Percentiles rank a stretch among this genome's conserved stretches.
Evolutionary conservation across 2,329 filamentous ascomycete species (phyloP).

Genomic region (Ceratocystis destructans): DNA sequence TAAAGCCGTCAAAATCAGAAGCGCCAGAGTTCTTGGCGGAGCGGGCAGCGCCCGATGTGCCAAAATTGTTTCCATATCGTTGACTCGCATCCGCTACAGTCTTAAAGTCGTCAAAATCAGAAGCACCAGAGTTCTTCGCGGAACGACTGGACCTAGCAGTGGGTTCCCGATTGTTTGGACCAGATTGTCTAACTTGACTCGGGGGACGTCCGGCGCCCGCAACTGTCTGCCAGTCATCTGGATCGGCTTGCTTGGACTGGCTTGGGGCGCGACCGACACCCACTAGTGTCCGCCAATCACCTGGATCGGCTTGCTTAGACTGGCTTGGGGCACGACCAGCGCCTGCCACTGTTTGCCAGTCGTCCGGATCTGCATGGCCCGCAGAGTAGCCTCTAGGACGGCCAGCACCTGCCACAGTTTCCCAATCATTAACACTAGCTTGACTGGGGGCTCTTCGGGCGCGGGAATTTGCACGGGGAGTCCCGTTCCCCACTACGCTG

Average conservation of each 20-base stretch:
- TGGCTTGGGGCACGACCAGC: not conserved
- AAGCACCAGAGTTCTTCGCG: not conserved
- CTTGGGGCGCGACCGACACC: not conserved
- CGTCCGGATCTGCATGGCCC: not conserved
- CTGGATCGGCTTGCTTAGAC: not conserved
- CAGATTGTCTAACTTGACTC: not conserved
- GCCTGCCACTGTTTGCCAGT: not conserved
- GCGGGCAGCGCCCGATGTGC: not conserved
- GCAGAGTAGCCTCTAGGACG: not conserved
- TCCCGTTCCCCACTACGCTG: not conserved
- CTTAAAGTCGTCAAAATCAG: not conserved
- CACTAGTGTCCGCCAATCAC: not conserved
- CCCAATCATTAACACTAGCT: not conserved
- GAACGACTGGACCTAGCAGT: not conserved
- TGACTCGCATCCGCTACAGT: not conserved
- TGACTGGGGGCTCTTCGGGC: not conserved
- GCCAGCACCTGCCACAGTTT: not conserved
- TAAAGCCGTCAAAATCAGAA: conserved; percentile 1
- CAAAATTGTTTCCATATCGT: not conserved
- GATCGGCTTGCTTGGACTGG: not conserved
- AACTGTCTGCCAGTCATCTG: conserved; percentile 12
- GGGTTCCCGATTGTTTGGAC: conserved; percentile 7
- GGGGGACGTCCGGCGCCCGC: conserved; percentile 1
- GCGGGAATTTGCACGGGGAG: not conserved
- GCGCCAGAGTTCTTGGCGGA: not conserved